These are phyloP conservation scores for Schizosaccharomyces versatilis DNA, from an alignment of 1,139 yeast genomes.

Conservation along the genomic window DNA sequence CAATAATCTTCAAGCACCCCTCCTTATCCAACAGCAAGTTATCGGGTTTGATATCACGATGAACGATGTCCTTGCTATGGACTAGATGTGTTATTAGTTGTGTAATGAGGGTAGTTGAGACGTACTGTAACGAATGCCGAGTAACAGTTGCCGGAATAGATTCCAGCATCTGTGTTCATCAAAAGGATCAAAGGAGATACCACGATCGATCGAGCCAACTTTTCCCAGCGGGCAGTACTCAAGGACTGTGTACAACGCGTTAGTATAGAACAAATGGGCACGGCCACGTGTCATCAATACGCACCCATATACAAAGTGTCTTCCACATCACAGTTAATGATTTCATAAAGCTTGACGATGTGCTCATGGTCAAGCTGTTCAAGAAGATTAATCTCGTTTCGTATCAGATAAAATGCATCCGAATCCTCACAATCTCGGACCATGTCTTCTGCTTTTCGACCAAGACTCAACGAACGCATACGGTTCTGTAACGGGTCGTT, in stretches of 20 bases:
- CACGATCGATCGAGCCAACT: constrained; percentile 17
- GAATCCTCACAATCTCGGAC: neutral
- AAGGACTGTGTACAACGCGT: neutral
- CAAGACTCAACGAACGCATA: neutral
- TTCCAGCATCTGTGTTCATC: constrained; percentile 23
- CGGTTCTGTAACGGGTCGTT: neutral
- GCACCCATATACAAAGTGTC: constrained; percentile 51
- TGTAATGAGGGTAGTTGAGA: neutral
- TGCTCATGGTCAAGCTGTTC: constrained; percentile 62
- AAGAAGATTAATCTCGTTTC: constrained; percentile 68
- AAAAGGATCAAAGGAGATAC: constrained; percentile 28
- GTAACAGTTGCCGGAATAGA: constrained; percentile 55
- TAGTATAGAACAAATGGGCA: neutral
- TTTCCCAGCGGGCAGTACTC: neutral
- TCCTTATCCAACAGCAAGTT: constrained; percentile 55
- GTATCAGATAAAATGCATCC: constrained; percentile 22
- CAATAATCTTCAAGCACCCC: constrained; percentile 69
- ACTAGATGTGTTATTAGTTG: constrained; percentile 25
- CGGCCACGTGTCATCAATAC: constrained; percentile 34
- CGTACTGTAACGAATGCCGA: constrained; percentile 55
- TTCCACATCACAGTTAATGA: constrained; percentile 46
- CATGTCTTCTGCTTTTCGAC: neutral
- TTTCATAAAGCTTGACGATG: constrained; percentile 68
- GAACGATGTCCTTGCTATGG: constrained; percentile 82
- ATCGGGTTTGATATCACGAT: constrained; percentile 89